Evolutionary conservation across 164 flowering plant species (phyloP), one percentile per base, ranked within the genome.

Genomic region (Kingdonia uniflora): DNA sequence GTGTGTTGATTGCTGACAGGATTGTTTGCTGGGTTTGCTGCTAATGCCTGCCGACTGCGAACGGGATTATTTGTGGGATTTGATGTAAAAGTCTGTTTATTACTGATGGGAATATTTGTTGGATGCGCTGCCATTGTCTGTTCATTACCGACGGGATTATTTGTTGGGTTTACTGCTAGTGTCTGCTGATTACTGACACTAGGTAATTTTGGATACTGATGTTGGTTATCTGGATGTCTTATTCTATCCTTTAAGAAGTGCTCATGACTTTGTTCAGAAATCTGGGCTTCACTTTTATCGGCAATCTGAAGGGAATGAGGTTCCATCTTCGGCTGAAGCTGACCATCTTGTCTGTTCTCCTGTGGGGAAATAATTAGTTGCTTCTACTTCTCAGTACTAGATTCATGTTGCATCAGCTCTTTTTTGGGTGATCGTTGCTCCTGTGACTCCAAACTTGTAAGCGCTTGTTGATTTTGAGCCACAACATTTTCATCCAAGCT

Each of bases 331-430:
- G 24, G 69, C 33, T 71, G 67, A 39, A 52, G 67, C 52, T 43
- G 60, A 64, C 61, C 62, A 52, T 64, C 76, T 29, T 42, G 59
- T 54, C 40, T 69, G 19, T 35, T 45, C 56, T 70, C 87, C 59
- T 66, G 55, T n/a, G 69, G 26, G 50, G 45, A 38, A 55, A 49
- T 67, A 49, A 16, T 59, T 29, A 65, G 73, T 48, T 68, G 73
- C 25, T 64, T 68, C 52, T 65, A 71, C 63, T 47, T 76, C 45
- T 79, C 83, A 50, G 63, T 19, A n/a, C 42, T 56, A 54, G 79
- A 56, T 15, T 60, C 82, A 49, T 51, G 65, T 24, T 65, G 66
- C 16, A 65, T 60, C 33, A 26, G 50, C 49, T 72, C 79, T 42
- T 41, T 29, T 47, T 65, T 71, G 60, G 79, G 59, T 46, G 68